Percentiles rank a stretch among this genome's conserved stretches.
Conservation (phyloP, 2,329 filamentous ascomycete species). For the Talaromyces sp. region DNA sequence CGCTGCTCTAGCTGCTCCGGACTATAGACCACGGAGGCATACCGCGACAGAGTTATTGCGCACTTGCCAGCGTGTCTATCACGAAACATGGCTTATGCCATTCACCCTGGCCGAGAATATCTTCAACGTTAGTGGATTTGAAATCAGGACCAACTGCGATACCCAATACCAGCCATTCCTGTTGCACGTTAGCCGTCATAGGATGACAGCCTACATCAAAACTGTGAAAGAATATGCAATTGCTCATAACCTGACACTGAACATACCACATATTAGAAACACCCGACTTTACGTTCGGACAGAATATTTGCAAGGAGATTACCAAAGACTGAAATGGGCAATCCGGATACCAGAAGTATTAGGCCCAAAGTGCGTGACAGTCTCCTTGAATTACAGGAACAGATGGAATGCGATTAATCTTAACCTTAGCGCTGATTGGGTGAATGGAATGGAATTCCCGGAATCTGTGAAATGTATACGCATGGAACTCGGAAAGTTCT, state of each 20-base stretch:
- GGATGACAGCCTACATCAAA: background rate
- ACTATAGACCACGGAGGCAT: background rate
- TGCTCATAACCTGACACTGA: too few relatives aligned
- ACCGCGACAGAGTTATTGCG: slow-evolving; percentile 47
- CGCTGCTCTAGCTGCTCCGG: too few relatives aligned
- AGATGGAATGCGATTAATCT: background rate
- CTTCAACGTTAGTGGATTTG: background rate
- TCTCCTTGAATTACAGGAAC: background rate
- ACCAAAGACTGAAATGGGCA: background rate
- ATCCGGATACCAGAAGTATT: background rate
- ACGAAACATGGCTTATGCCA: slow-evolving; percentile 28
- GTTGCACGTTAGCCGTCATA: background rate
- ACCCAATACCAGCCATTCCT: too few relatives aligned
- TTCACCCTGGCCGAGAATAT: background rate
- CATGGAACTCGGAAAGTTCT: slow-evolving; percentile 47
- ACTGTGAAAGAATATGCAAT: background rate
- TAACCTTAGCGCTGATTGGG: slow-evolving; percentile 28
- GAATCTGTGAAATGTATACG: slow-evolving; percentile 35
- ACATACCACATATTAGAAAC: background rate
- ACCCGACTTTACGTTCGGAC: background rate
- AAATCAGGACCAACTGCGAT: too few relatives aligned
- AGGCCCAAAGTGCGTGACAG: background rate
- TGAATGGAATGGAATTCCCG: slow-evolving; percentile 27
- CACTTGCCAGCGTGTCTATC: slow-evolving; percentile 37
- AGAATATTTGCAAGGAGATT: background rate